Evolutionary conservation across 2,329 filamentous ascomycete genomes (phyloP), one percentile per base, ranked within the genome.

Genomic region (Zarea fungicola): DNA sequence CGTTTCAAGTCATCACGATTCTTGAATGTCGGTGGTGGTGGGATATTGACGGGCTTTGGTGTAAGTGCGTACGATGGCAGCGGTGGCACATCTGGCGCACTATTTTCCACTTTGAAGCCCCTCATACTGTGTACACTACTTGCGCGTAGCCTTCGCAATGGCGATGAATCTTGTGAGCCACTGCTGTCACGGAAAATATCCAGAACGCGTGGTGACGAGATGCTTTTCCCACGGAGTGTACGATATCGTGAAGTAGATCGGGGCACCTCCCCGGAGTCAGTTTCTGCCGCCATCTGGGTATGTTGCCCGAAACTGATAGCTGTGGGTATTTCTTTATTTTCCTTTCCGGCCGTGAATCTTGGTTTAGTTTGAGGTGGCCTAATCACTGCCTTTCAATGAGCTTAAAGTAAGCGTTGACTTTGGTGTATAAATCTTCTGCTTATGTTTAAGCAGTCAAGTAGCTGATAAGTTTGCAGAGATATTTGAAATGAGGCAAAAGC

Each of bases 191-290:
- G 53, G 51, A 58, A 66, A 29, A 65, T 57, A 26, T 66, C 59
- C 47, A 68, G 40, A 21, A 23, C 52, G 8, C 54, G 57, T 7
- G 48, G 32, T 34, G 63, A 60, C 19, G 64, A 65, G 9, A 66
- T 55, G 54, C 64, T 68, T 42, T 66, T 68, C 25, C 65, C 65
- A 5, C 65, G 60, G 19, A 67, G 58, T 26, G 46, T 58, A 48
- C 60, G 65, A 47, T 62, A 66, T 35, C 62, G 61, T 5, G 67
- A 68, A 9, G 56, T 50, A 14, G 56, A 42, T n/a, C 11, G 41
- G 32, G 39, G 22, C 8, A 21, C 7, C 5, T 19, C n/a, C 28
- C 48, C 34, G 46, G 52, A 8, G 55, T 58, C 18, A 58, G 57
- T 49, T 49, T 55, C 47, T 44, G 48, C 42, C 40, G 52, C 52